Evolutionary conservation across 129 eudicot genomes (phyloP), one percentile per base, ranked within the genome.

Genomic region (Escallonia rubra): DNA sequence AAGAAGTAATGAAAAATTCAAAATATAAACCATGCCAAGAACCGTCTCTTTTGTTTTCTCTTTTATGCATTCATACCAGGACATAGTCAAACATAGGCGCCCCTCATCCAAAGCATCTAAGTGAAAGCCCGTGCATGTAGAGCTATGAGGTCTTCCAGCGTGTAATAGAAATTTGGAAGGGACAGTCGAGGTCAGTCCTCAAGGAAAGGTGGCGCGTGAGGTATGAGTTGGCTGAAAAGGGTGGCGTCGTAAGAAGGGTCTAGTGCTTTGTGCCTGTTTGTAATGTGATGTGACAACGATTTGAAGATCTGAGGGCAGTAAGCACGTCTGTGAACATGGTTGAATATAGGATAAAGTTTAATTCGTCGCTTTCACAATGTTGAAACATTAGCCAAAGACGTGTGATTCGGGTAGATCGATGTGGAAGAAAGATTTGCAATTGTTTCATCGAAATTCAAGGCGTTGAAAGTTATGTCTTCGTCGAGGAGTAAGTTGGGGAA

Each of bases 261-360:
- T 74, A 74, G 39, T 74, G 65, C 9, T 50, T 49, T 43, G 67
- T 50, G 7, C 78, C 78, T 8, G 78, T 74, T 74, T 65, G 78
- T 14, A 74, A 60, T 0, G 72, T 41, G 8, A 74, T 61, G 34
- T 74, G 78, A 42, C 56, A 57, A 1, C 65, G 16, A 8, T 40
- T 12, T 6, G 68, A 74, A 11, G 73, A 60, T 7, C n/a, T 41
- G 0, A 43, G 23, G 1, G 64, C 62, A 10, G 42, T 40, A 10
- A 74, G 47, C n/a, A 74, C 73, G 52, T 74, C 67, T n/a, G 51
- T 46, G 41, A 74, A 64, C 79, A 74, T 74, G 41, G 43, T 9
- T 2, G 73, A 49, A 64, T 74, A 67, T 0, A 13, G 3, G 13
- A 69, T 13, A 16, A 67, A 6, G 43, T 61, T 74, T 9, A n/a